Conservation (phyloP, 371 early-diverging fungal genomes). For the Rhizomucor pusillus region DNA sequence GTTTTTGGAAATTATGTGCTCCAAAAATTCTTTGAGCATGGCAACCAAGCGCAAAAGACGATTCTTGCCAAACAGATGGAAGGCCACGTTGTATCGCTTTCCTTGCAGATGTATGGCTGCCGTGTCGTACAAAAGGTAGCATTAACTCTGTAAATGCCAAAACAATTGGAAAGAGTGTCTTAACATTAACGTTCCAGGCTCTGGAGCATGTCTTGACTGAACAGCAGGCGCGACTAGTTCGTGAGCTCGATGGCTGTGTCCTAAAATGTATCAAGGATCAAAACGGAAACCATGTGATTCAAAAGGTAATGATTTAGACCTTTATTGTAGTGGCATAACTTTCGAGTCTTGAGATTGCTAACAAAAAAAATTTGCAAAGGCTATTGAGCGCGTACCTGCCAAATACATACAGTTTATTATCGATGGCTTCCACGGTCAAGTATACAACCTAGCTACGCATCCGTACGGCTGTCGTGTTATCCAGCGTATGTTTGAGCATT, state of each 20-base stretch:
- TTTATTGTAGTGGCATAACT: too few relatives aligned
- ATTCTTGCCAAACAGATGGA: conserved; percentile 92
- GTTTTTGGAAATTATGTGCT: conserved; percentile 99
- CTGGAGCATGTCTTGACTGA: conserved; percentile 91
- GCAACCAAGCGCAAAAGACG: conserved; percentile 83
- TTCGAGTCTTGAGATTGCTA: too few relatives aligned
- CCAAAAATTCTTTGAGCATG: conserved; percentile 99
- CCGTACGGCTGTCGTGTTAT: conserved; percentile 99
- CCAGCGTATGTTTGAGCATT: conserved; percentile 99
- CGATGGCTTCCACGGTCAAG: conserved; percentile 96
- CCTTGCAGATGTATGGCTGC: conserved; percentile 99
- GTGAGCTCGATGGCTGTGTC: conserved; percentile 93
- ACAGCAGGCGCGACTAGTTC: conserved; percentile 89
- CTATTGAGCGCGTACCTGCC: conserved; percentile 95
- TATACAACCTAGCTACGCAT: conserved; percentile 96
- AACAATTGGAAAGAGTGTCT: too few relatives aligned
- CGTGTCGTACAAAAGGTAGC: conserved; percentile 96
- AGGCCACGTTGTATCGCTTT: conserved; percentile 89
- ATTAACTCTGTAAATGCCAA: background rate
- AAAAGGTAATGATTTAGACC: conserved; percentile 61
- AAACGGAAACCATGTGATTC: conserved; percentile 99
- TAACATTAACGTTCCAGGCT: conserved; percentile 45
- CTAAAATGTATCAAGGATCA: conserved; percentile 99
- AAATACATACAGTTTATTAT: conserved; percentile 95
- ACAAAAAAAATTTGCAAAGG: conserved; percentile 29